Evolutionary conservation across 345 rosid genomes (phyloP).

Genomic region (Litchi chinensis): DNA sequence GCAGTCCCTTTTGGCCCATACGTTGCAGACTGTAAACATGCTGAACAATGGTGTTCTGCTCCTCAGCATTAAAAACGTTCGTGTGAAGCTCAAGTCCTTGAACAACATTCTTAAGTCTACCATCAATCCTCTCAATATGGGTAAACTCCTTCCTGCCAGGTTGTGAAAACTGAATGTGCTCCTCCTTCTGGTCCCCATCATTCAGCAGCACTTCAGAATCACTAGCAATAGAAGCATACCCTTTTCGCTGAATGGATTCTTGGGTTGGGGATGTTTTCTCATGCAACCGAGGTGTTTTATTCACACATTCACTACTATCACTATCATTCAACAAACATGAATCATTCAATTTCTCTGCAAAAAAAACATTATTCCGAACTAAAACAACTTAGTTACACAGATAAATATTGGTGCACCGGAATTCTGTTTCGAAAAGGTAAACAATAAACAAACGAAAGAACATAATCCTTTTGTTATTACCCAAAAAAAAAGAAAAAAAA

Average conservation of each 20-base stretch:
- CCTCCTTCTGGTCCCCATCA: constrained; percentile 41
- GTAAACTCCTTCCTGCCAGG: constrained; percentile 55
- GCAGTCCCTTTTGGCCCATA: constrained; percentile 54
- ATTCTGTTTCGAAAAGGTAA: no score
- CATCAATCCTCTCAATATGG: constrained; percentile 51
- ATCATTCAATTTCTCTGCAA: constrained; percentile 1
- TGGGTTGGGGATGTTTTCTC: not conserved
- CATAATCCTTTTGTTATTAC: no score
- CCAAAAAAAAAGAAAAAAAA: no score
- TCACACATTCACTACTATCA: not conserved
- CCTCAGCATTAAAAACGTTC: constrained; percentile 50
- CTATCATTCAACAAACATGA: not conserved
- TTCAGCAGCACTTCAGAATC: constrained; percentile 25
- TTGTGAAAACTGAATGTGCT: constrained; percentile 32
- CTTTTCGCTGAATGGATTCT: not conserved
- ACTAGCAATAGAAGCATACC: not conserved
- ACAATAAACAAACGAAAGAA: no score
- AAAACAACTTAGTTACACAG: no score
- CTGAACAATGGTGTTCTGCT: constrained; percentile 64
- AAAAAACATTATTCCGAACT: no score
- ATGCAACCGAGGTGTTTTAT: not conserved
- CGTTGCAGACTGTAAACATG: constrained; percentile 48
- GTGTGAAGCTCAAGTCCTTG: constrained; percentile 65
- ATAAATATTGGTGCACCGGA: no score
- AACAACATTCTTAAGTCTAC: constrained; percentile 47